Evolutionary conservation across 768 basidiomycete genomes (phyloP).

Genomic region (Lepiota brunneoincarnata): DNA sequence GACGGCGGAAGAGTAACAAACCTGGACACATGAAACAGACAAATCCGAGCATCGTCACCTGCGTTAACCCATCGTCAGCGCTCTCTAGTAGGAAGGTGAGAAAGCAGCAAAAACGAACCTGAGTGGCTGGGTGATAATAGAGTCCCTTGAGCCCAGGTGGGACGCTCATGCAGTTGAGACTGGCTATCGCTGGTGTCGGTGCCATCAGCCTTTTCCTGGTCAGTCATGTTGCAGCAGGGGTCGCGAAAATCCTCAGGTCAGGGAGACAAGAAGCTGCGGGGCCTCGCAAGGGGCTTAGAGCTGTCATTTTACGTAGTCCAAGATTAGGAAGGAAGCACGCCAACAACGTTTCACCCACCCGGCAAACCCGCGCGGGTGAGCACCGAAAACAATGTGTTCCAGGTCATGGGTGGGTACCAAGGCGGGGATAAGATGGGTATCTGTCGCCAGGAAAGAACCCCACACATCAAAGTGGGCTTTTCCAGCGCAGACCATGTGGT

Average conservation of each 20-base stretch:
- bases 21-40: slow-evolving; percentile 47
- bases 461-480: no score
- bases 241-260: slow-evolving; percentile 1
- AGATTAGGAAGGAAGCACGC: no score
- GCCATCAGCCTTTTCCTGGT: slow-evolving; percentile 12
- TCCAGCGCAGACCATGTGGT: no score
- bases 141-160: slow-evolving; percentile 49
- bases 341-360: no score
- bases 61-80: no score
- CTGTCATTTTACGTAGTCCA: no score
- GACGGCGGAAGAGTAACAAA: background rate
- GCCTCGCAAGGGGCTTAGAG: no score
- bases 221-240: background rate
- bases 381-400: no score
- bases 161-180: slow-evolving; percentile 39
- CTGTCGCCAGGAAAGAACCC: no score
- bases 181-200: slow-evolving; percentile 24
- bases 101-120: slow-evolving; percentile 23
- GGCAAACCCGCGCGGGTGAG: no score
- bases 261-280: background rate
- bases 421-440: no score
- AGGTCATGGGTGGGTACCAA: no score
- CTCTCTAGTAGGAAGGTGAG: background rate
- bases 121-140: slow-evolving; percentile 57
- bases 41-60: slow-evolving; percentile 60